Percentiles rank a stretch among this genome's conserved stretches.
phyloP scores from a whole-genome alignment of 2,329 filamentous ascomycete genomes.

The Ilyonectria robusta region DNA sequence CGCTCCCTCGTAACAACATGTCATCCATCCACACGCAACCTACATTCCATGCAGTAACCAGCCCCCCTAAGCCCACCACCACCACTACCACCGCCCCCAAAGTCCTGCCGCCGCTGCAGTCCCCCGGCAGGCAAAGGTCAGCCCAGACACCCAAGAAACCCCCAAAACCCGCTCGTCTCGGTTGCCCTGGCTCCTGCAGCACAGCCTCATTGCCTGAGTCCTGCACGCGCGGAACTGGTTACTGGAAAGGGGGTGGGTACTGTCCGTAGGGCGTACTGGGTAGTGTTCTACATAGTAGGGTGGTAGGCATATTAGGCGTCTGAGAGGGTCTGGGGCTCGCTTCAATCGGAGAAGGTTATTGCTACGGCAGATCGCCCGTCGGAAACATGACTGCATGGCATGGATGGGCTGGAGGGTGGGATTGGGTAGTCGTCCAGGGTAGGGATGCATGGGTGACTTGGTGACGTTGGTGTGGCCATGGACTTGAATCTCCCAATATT shows the following conservation, averaged over 20 bases:
- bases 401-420: constrained; percentile 1
- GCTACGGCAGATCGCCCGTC: constrained; percentile 2
- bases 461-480: background rate
- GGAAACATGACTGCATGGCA: constrained; percentile 1
- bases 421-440: constrained; percentile 7
- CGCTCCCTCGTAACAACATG: background rate
- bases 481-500: constrained; percentile 6
- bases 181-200: background rate
- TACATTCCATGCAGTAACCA: constrained; percentile 1
- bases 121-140: background rate
- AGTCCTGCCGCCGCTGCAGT: background rate
- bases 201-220: background rate
- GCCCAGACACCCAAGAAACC: background rate
- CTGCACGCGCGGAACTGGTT: background rate
- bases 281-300: background rate
- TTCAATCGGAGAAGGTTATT: background rate
- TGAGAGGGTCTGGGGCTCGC: background rate
- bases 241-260: background rate
- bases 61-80: background rate
- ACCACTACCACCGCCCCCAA: background rate
- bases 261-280: background rate
- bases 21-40: background rate
- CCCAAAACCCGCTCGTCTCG: background rate
- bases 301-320: background rate
- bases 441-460: constrained; percentile 3